Evolutionary conservation across 805 yeast genomes (phyloP), one percentile per base, ranked within the genome.

Genomic region (Wickerhamiella azyma): DNA sequence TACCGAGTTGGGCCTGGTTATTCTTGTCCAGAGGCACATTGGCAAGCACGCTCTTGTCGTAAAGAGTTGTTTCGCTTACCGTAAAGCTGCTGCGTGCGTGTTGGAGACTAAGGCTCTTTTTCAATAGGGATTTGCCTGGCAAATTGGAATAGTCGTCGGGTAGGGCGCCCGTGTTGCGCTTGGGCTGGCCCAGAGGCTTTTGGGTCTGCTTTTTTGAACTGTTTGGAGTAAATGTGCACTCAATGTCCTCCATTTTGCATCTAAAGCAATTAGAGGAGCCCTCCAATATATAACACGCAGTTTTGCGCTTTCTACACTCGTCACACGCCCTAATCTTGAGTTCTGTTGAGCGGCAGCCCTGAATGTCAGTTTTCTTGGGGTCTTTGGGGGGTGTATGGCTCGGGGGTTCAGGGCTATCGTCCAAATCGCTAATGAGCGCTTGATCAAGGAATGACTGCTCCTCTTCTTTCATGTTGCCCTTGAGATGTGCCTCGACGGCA

Each of bases 41-140:
- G 49, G 81, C 79, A 17, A 89, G 67, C 21, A 89, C 68, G 11
- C 75, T 70, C 21, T 75, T 68, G 59, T 89, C 97, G 59, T 79
- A 85, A 26, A 83, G 71, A 14, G 96, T 85, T 0, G 94, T 82
- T 1, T 94, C 79, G 1, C 97, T 96, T 17, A 88, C 79, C 55
- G 77, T 82, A 56, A 85, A 85, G 16, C 94, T 81, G 0, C 95
- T 85, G 48, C 96, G 67, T 1, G 97, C 96, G 55, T 79, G 85
- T 59, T 85, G 96, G 17, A 84, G 64, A n/a, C 83, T 74, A 28
- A 79, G 66, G 0, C 86, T 79, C 53, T 76, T 78, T 55, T 78
- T 79, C 52, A 81, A 67, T 21, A 81, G 61, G 3, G 85, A 77
- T 50, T 77, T 72, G 2, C 77, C 77, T 52, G 72, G 77, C 61